Base-by-base conservation (phyloP, 352 stramenopile genomes). In the Phytophthora fragariae region DNA sequence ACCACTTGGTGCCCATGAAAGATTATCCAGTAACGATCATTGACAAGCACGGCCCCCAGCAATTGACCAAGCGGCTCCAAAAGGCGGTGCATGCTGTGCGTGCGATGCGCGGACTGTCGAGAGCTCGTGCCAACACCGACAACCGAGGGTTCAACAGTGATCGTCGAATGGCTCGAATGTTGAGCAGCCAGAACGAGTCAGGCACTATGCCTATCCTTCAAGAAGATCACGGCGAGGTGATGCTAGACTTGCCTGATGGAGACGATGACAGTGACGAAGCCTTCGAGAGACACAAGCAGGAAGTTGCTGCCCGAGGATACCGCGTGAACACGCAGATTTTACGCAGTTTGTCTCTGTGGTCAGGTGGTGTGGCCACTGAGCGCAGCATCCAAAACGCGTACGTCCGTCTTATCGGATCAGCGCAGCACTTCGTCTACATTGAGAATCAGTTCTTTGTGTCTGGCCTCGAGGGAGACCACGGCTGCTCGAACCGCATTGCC, bases 391-490 rank as follows among this genome's bases (percentile, higher is more conserved):
- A 97, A 55, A 91, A 94, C 53, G 89, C 92, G 12, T 97, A 97
- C 76, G 89, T 97, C 47, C 89, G 93, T 54, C 82, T 97, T 29
- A 98, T 98, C 54, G 79, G 83, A 31, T 82, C 83, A 15, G 89
- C 92, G 11, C 86, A 95, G 29, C 91, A 98, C 75, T 97, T 94
- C 39, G 81, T 98, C 33, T 98, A 98, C 81, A 98, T 98, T 70
- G 93, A 98, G 75, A 97, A 97, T 67, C 90, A 96, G 70, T 96
- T 96, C 72, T 97, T 97, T 50, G 83, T 94, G 12, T 97, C 93
- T 54, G 89, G 90, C 2, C 78, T 97, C 37, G 88, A 96, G 58
- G 92, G 91, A 31, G 92, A 98, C 71, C 80, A 85, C 50, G 63
- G 76, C 0, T 91, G 89, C 50, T 91, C 86, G 21, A 97, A 97